Evolutionary conservation across 1,139 yeast genomes (phyloP).

Genomic region (Blastobotrys aristatus): DNA sequence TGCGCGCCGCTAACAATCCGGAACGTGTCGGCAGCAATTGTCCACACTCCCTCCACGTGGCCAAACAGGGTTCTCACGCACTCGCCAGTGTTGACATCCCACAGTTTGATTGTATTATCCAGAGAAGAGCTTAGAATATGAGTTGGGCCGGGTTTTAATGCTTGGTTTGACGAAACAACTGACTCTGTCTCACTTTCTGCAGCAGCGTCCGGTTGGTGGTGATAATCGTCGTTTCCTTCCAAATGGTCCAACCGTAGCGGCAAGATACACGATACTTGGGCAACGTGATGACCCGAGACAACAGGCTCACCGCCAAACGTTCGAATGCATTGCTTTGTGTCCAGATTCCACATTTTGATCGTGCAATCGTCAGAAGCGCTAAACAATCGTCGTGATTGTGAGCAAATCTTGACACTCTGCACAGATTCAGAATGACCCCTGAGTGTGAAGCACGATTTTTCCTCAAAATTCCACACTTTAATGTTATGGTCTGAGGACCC

Average conservation of each 20-base stretch:
- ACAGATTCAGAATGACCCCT: conserved; percentile 95
- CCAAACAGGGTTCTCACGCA: conserved; percentile 94
- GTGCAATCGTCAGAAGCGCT: conserved; percentile 91
- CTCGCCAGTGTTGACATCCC: conserved; percentile 84
- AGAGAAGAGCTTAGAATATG: conserved; percentile 82
- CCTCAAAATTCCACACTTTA: conserved; percentile 94
- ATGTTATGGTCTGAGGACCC: conserved; percentile 92
- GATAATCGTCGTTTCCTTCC: conserved; percentile 33
- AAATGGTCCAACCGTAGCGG: conserved; percentile 59
- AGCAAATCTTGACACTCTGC: conserved; percentile 80
- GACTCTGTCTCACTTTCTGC: not conserved
- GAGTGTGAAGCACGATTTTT: conserved; percentile 84
- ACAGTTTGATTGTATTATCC: conserved; percentile 88
- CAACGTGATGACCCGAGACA: conserved; percentile 43
- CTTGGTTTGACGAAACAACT: not conserved
- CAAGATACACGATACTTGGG: conserved; percentile 86
- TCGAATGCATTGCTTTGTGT: conserved; percentile 69
- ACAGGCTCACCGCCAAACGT: conserved; percentile 61
- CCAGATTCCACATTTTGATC: conserved; percentile 90
- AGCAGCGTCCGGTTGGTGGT: conserved; percentile 19
- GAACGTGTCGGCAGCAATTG: conserved; percentile 90
- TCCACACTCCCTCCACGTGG: conserved; percentile 97
- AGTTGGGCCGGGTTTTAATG: conserved; percentile 59
- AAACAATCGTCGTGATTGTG: conserved; percentile 70
- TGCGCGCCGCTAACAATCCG: conserved; percentile 92